Evolutionary conservation across 306 rosid species (phyloP), one percentile per base, ranked within the genome.

Genomic region (Elaeagnus macrophylla): DNA sequence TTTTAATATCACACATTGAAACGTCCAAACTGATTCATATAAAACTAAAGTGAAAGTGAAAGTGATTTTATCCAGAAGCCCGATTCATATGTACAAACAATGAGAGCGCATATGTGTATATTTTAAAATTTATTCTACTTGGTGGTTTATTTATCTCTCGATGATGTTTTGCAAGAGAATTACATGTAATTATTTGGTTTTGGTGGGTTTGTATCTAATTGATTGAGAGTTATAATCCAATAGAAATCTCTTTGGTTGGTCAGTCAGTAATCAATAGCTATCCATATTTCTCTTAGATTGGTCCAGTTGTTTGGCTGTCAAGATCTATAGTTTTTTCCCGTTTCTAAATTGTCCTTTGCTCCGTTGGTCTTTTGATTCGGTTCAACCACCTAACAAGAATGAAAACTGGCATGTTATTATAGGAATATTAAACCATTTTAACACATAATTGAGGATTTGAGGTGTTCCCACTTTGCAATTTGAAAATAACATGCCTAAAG

Each of bases 301-400:
- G 70, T 63, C 69, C 82, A 74, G 69, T 51, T 78, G 78, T 70
- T 19, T 51, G 68, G 59, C 67, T 70, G 46, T 53, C 73, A 66
- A 59, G 57, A 25, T 8, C n/a, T 54, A 0, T 17, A 1, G 6
- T 12, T 0, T 10, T 6, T 37, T 42, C 19, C 20, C 36, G 0
- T 8, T 38, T 13, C 53, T 17, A 46, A 39, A 39, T 41, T 12
- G 0, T n/a, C 8, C 37, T 39, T 15, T 41, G 39, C 3, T 25
- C 32, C 32, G 32, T 25, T 25, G 32, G 32, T 25, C 32, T 25
- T 25, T 25, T 5, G 32, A 25, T 25, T 25, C 4, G 32, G 32
- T 45, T 45, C 46, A 9, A 13, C 46, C 46, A 41, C 9, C 32
- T 25, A 25, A 25, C 2, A 25, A 25, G 32, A 25, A 25, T 25